phyloP scores from a whole-genome alignment of 164 flowering plant genomes.

The Stephania cephalantha region DNA sequence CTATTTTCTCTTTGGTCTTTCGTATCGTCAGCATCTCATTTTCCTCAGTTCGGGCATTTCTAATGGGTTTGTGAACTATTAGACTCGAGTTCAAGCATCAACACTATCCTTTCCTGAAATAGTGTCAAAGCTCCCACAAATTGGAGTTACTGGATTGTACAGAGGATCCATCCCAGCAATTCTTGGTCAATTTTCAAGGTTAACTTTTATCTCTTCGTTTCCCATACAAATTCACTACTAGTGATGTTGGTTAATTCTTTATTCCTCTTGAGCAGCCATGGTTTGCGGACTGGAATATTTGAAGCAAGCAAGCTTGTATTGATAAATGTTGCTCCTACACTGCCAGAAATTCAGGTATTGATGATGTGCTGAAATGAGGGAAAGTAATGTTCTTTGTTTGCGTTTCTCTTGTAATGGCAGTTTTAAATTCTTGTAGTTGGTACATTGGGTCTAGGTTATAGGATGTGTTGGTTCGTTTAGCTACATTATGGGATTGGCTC shows the following conservation, averaged over 20 bases:
- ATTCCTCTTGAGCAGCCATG: conserved; percentile 63
- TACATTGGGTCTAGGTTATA: neutral
- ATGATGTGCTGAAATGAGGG: neutral
- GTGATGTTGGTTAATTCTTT: neutral
- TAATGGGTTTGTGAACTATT: conserved; percentile 13
- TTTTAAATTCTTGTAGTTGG: neutral
- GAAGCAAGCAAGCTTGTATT: conserved; percentile 85
- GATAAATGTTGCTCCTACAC: conserved; percentile 73
- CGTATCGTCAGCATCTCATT: neutral
- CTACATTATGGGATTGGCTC: too few relatives aligned
- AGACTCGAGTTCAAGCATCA: conserved; percentile 98
- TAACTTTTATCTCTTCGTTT: conserved; percentile 9
- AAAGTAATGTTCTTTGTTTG: neutral
- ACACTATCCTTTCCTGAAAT: conserved; percentile 82
- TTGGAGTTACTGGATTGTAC: conserved; percentile 77
- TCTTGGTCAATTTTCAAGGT: conserved; percentile 96
- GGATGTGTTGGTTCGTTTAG: neutral
- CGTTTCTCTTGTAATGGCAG: neutral
- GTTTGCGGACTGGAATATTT: conserved; percentile 93
- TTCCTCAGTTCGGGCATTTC: neutral
- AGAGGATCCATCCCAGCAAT: conserved; percentile 94
- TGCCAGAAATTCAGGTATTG: conserved; percentile 87
- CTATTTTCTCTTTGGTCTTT: neutral
- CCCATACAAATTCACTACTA: neutral
- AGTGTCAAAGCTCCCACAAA: conserved; percentile 70